Evolutionary conservation across 1,284 basidiomycete genomes (phyloP), one percentile per base, ranked within the genome.

Genomic region (Trichosporon faecale): DNA sequence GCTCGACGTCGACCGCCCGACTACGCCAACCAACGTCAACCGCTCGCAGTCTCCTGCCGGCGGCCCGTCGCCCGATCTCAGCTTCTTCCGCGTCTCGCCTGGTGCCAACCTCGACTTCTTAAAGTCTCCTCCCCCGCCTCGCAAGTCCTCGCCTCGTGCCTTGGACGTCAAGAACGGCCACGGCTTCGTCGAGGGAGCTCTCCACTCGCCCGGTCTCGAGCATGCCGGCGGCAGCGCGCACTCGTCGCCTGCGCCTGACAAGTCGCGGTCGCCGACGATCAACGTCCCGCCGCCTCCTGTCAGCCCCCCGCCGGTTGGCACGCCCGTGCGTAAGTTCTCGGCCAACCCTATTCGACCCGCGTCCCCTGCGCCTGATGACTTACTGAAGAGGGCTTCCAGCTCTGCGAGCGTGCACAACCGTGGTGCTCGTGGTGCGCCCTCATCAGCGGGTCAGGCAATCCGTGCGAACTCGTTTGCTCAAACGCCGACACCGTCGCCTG

Each of bases 311-410:
- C 92, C 93, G 11, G 85, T 89, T 0, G 86, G 81, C 6, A 69
- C 75, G 0, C 74, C 77, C 6, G 64, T 75, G 73, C 83, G 80
- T 75, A 82, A 79, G 71, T 80, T 80, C 78, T 79, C 79, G 2
- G 79, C 78, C 29, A 78, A 77, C 33, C 89, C 90, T 8, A 44
- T 91, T 23, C 86, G 93, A 65, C 93, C 94, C 0, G 91, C 89
- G 0, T 96, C 94, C 0, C 93, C 94, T 1, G 93, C 94, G 5
- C 94, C 94, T 4, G 86, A 91, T 14, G 93, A 96, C 70, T 90
- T 94, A 75, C 89, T 95, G 72, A 89, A 92, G 75, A 90, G 93
- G 27, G 92, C 93, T 1, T 91, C 91, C 1, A 93, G 92, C 0
- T 92, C 94, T 0, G 89, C 89, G 2, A 89, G 65, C 27, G 67